Conservation (phyloP, 2,329 filamentous ascomycete genomes). For the Aureobasidium sp. region DNA sequence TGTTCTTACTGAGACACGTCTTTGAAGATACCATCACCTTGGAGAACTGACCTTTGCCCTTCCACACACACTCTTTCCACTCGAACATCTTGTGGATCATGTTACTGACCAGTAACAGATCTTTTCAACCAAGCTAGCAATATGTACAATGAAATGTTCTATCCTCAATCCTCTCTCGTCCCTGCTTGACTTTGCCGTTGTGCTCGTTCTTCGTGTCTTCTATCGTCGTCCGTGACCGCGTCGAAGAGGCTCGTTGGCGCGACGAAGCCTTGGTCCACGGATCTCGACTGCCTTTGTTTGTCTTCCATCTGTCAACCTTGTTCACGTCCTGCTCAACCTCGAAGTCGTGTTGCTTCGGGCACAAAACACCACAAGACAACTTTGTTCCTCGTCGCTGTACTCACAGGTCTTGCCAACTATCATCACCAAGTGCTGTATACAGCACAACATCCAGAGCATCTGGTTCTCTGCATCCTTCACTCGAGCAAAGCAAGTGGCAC, state of each 20-base stretch:
- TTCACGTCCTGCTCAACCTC: neutral
- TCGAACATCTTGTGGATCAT: neutral
- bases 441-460: neutral
- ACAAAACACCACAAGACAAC: too few relatives aligned
- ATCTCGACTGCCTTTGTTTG: neutral
- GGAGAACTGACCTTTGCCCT: constrained; percentile 48
- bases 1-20: constrained; percentile 53
- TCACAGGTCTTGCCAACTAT: neutral
- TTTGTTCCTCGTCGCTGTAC: neutral
- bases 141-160: neutral
- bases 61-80: neutral
- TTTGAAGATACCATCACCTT: constrained; percentile 57
- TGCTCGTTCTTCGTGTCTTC: neutral
- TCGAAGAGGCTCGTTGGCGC: too few relatives aligned
- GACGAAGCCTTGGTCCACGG: neutral
- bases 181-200: neutral
- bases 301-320: neutral
- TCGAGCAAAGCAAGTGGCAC: neutral
- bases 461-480: neutral
- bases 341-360: too few relatives aligned
- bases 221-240: neutral
- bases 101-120: constrained; percentile 7
- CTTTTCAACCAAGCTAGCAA: constrained; percentile 10
- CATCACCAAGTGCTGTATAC: neutral
- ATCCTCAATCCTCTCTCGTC: neutral